Base-by-base conservation (phyloP, 768 basidiomycete genomes). In the Naganishia vaughanmartiniae region DNA sequence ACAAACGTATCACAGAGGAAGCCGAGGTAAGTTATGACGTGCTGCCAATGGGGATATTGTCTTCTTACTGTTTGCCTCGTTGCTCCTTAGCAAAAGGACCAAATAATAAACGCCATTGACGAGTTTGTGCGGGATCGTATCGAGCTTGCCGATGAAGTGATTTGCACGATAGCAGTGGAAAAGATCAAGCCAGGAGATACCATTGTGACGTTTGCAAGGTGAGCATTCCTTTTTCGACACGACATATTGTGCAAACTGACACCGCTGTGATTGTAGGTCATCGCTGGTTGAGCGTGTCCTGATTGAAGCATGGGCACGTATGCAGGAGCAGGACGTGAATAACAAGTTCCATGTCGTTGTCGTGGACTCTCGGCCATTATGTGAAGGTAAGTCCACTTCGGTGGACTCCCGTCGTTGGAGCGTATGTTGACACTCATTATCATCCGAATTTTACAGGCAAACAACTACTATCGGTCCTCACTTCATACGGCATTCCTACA, bases 151-250 rank as follows among this genome's bases (percentile, higher is more conserved):
- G 95, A 90, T 81, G 87, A 93, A 78, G 91, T 98, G 65, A 98
- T 99, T 57, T 88, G 91, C 78, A 88, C 90, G 72, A 87, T 89
- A 65, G 92, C 93, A 0, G 87, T 88, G 56, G 90, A 89, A 76
- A 98, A 98, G 83, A 97, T 99, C 77, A 91, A 92, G 75, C 88
- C 96, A 73, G 92, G 90, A 9, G 93, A 96, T 82, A 89, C 91
- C 36, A 88, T 99, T 65, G 84, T 99, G 53, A 94, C 93, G 17
- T 99, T 91, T 82, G 93, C 93, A 30, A 87, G 93, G 93, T 92
- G 73, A 71, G 77, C 73, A 7, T 11, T n/a, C 7, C 53, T 28
- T 34, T n/a, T 10, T 51, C 1, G 46, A 19, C 6, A 24, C 30
- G 7, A 2, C 30, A 57, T 11, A 1, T 15, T 9, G 24, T 26